These are phyloP conservation scores for Wickerhamiella siamensis DNA, from an alignment of 805 yeast species.

Conservation along the genomic window DNA sequence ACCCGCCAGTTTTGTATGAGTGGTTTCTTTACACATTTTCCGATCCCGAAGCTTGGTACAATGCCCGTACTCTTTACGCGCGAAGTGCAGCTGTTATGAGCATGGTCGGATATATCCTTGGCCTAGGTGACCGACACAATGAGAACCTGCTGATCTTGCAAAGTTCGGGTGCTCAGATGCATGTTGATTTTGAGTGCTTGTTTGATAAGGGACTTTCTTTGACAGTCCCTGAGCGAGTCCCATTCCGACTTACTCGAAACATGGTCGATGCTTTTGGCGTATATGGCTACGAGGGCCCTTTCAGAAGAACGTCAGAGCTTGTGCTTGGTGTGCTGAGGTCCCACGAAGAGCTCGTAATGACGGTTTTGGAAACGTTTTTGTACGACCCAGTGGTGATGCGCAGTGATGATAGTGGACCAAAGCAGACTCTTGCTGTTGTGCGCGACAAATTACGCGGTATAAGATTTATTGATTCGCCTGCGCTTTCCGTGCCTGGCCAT, in stretches of 20 bases:
- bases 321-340: slow-evolving; percentile 56
- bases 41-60: slow-evolving; percentile 79
- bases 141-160: slow-evolving; percentile 73
- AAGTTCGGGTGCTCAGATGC: slow-evolving; percentile 64
- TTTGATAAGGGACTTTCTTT: slow-evolving; percentile 60
- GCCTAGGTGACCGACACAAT: slow-evolving; percentile 92
- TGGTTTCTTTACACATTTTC: slow-evolving; percentile 88
- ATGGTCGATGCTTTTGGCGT: slow-evolving; percentile 83
- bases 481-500: slow-evolving; percentile 84
- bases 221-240: slow-evolving; percentile 84
- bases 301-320: slow-evolving; percentile 73
- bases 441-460: slow-evolving; percentile 75
- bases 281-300: slow-evolving; percentile 79
- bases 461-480: slow-evolving; percentile 63
- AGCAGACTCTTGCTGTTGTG: slow-evolving; percentile 49
- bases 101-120: slow-evolving; percentile 85
- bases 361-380: slow-evolving; percentile 78
- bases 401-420: slow-evolving; percentile 23
- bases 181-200: slow-evolving; percentile 92
- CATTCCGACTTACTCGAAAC: slow-evolving; percentile 80
- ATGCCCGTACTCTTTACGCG: slow-evolving; percentile 57
- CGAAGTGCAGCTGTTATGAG: slow-evolving; percentile 92
- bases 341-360: slow-evolving; percentile 75
- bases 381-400: slow-evolving; percentile 73
- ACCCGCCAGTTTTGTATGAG: slow-evolving; percentile 45